Evolutionary conservation across 176 grass and related monocot species (phyloP), one percentile per base, ranked within the genome.

Genomic region (Carex pumila): DNA sequence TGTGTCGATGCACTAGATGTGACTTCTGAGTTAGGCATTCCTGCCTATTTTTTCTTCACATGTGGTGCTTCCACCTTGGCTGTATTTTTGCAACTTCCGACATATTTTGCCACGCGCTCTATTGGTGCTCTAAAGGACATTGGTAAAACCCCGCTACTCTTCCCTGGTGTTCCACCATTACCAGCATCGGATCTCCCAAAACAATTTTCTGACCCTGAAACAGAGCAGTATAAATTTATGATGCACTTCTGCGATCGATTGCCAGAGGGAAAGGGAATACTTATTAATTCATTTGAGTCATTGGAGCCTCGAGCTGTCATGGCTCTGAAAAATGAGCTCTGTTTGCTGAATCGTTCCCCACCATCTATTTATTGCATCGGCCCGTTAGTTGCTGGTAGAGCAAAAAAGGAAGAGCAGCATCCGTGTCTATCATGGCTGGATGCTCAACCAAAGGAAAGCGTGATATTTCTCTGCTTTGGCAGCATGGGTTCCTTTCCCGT

Each of bases 381-480:
- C 13, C 87, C 87, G 5, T 17, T 89, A 39, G 53, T 81, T 58
- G 6, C 52, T 15, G 3, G 10, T 10, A 52, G 54, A 14, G 64
- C 36, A 13, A 70, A 66, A 58, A 71, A 43, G 5, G 21, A 60
- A 49, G 60, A 69, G 85, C 61, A 12, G 21, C 75, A 85, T 61
- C 39, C 47, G 4, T 88, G 86, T 53, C 67, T 90, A 8, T 21
- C 32, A 15, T 90, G 88, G 88, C 70, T 90, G 6, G 88, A 90
- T 57, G 15, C 34, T 15, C 88, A 90, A 81, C 81, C 81, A 1
- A 75, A 64, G 29, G 43, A 37, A 32, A 87, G 82, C 49, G 89
- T 87, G 18, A 85, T 84, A 36, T 87, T 85, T 69, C 85, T 90
- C 63, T 90, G 71, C 71, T 90, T 90, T 65, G 88, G 88, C 7